A percentile compares a stretch with the other conserved stretches of the same genome.
Conservation (phyloP, 495 filamentous ascomycete species). For the Achaetomiella virescens region DNA sequence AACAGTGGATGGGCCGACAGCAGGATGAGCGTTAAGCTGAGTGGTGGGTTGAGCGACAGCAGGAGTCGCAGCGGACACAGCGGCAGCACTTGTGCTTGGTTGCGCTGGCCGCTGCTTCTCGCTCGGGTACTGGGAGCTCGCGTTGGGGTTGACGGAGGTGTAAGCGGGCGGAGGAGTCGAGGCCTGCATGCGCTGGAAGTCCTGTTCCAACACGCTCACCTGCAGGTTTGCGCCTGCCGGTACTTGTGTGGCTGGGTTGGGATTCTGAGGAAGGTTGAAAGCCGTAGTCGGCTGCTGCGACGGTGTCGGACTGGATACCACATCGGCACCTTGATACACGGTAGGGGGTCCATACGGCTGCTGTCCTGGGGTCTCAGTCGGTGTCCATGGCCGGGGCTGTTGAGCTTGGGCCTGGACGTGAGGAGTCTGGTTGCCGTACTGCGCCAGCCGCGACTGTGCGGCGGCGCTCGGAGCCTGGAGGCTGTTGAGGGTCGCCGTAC, state of each 20-base stretch:
- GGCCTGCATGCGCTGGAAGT: conserved; percentile 81
- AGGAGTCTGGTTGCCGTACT: conserved; percentile 53
- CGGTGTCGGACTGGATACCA: conserved; percentile 35
- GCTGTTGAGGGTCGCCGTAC: conserved; percentile 69
- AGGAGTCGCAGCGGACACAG: not conserved
- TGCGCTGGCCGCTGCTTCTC: conserved; percentile 59
- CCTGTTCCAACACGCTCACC: conserved; percentile 70
- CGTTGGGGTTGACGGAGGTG: conserved; percentile 60
- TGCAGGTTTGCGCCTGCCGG: conserved; percentile 30
- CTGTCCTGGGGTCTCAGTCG: conserved; percentile 82
- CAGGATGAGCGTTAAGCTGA: conserved; percentile 2
- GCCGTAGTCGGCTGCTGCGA: conserved; percentile 21
- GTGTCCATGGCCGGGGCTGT: conserved; percentile 81
- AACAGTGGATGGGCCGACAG: not conserved
- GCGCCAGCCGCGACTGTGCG: conserved; percentile 65
- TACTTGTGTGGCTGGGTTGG: conserved; percentile 21
- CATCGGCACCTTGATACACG: conserved; percentile 78
- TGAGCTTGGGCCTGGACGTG: conserved; percentile 42
- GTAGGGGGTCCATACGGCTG: conserved; percentile 89
- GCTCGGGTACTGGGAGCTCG: conserved; percentile 56
- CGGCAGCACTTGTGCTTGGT: conserved; percentile 32
- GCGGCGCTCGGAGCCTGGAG: conserved; percentile 80
- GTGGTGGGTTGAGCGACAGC: not conserved
- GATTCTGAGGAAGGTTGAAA: conserved; percentile 29
- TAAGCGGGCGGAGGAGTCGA: conserved; percentile 90